Evolutionary conservation across 2,329 filamentous ascomycete species (phyloP).

Genomic region (Penicillium brasilianum): DNA sequence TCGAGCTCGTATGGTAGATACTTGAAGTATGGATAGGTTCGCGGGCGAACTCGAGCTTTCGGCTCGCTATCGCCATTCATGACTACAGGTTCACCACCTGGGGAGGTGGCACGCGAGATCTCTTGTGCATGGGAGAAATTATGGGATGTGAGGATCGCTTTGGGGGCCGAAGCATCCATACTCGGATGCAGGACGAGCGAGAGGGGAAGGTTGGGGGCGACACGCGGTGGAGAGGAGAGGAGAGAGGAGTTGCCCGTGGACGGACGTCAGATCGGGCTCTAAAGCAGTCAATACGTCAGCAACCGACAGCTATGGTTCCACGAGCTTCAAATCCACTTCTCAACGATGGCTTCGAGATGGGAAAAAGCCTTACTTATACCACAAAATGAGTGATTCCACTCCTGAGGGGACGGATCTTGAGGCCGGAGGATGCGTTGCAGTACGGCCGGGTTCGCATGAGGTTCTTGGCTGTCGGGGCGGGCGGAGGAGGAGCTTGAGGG

Average conservation of each 20-base stretch:
- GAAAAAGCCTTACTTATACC: conserved; percentile 25
- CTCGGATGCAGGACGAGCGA: conserved; percentile 28
- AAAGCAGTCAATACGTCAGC: conserved; percentile 31
- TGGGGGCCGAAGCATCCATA: conserved; percentile 44
- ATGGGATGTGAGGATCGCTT: conserved; percentile 44
- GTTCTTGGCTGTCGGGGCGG: conserved; percentile 15
- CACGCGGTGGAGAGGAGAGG: conserved; percentile 28
- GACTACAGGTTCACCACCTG: conserved; percentile 61
- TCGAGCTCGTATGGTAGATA: conserved; percentile 90
- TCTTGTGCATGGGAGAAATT: conserved; percentile 61
- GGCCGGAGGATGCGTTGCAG: conserved; percentile 32
- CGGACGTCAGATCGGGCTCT: conserved; percentile 36
- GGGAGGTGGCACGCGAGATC: conserved; percentile 84
- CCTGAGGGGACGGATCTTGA: conserved; percentile 26
- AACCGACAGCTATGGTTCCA: conserved; percentile 14
- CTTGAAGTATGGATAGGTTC: conserved; percentile 91
- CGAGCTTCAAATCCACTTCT: background rate
- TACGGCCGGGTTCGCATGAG: conserved; percentile 37
- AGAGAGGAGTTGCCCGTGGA: conserved; percentile 26
- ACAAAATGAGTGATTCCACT: conserved; percentile 29
- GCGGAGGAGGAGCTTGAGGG: conserved; percentile 8
- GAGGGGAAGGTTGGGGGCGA: conserved; percentile 23
- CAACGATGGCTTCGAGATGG: background rate
- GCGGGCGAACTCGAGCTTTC: conserved; percentile 73
- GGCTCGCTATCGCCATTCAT: conserved; percentile 60